These are phyloP conservation scores for Aspergillus brasiliensis DNA, from an alignment of 2,329 filamentous ascomycete species.

Conservation along the genomic window DNA sequence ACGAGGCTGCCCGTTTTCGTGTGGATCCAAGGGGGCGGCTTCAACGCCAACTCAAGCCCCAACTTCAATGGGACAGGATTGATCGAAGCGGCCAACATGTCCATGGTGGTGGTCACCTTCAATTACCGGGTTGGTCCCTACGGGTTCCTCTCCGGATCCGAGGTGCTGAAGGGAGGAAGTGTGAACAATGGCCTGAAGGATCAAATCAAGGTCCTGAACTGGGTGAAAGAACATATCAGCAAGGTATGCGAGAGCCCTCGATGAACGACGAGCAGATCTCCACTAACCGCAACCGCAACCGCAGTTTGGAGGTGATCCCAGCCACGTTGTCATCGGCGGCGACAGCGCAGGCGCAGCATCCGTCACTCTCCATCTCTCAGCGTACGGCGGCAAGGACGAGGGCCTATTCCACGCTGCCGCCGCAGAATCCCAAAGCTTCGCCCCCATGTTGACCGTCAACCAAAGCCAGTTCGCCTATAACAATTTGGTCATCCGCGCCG, in stretches of 20 bases:
- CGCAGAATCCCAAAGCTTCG: conserved; percentile 58
- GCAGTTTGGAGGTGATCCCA: conserved; percentile 69
- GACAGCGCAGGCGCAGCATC: conserved; percentile 67
- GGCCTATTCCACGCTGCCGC: conserved; percentile 56
- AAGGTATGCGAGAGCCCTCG: conserved; percentile 35
- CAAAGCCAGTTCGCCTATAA: conserved; percentile 57
- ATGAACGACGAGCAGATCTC: not conserved
- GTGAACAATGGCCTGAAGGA: conserved; percentile 72
- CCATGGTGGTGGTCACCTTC: conserved; percentile 70
- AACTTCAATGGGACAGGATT: conserved; percentile 65
- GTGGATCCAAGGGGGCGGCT: conserved; percentile 64
- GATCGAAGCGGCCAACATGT: conserved; percentile 58
- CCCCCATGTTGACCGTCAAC: conserved; percentile 49
- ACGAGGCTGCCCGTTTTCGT: conserved; percentile 62
- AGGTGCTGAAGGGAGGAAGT: conserved; percentile 53
- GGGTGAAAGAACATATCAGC: conserved; percentile 67
- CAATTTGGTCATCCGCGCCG: conserved; percentile 52
- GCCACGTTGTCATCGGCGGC: conserved; percentile 69
- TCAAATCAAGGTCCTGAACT: conserved; percentile 68
- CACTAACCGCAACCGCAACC: conserved; percentile 1
- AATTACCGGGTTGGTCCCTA: conserved; percentile 77
- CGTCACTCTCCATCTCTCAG: conserved; percentile 65
- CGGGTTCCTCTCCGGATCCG: conserved; percentile 67
- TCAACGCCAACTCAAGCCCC: conserved; percentile 60
- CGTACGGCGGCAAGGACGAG: conserved; percentile 52